Evolutionary conservation across 352 stramenopile species (phyloP).

Genomic region (Phytophthora boehmeriae): DNA sequence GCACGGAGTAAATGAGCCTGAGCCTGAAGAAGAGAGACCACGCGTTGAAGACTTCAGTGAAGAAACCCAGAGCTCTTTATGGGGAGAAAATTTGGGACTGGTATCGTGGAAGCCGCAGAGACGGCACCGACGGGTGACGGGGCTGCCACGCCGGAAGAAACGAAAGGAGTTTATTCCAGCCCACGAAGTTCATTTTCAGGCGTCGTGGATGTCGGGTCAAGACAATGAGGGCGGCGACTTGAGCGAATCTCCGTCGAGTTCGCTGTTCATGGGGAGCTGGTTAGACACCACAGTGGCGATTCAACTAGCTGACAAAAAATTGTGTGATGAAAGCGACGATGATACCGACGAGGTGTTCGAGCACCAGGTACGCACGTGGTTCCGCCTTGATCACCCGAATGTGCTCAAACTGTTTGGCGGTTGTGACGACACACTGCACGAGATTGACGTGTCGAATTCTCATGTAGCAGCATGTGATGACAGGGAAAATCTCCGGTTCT

Average conservation of each 20-base stretch:
- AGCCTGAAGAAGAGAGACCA: conserved; percentile 11
- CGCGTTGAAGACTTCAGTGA: background rate
- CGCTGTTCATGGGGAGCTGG: conserved; percentile 10
- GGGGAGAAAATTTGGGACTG: conserved; percentile 6
- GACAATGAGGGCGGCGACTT: background rate
- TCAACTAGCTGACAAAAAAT: background rate
- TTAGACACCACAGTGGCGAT: conserved; percentile 22
- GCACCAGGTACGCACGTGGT: conserved; percentile 11
- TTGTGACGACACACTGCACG: conserved; percentile 6
- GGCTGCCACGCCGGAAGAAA: background rate
- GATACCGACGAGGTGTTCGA: conserved; percentile 9
- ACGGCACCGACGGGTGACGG: background rate
- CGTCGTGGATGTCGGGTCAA: conserved; percentile 8
- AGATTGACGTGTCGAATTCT: conserved; percentile 12
- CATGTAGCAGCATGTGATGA: background rate
- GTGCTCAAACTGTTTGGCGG: conserved; percentile 15
- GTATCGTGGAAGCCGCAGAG: conserved; percentile 6
- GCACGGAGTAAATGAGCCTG: conserved; percentile 8
- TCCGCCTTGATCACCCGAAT: conserved; percentile 17
- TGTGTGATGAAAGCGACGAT: background rate
- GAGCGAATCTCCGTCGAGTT: conserved; percentile 9
- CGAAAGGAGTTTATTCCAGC: conserved; percentile 23
- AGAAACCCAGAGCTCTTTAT: background rate
- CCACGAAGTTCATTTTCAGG: conserved; percentile 12
- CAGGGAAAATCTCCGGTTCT: conserved; percentile 4